Evolutionary conservation across 352 stramenopile genomes (phyloP), one percentile per base, ranked within the genome.

Genomic region (Detonula confervacea): DNA sequence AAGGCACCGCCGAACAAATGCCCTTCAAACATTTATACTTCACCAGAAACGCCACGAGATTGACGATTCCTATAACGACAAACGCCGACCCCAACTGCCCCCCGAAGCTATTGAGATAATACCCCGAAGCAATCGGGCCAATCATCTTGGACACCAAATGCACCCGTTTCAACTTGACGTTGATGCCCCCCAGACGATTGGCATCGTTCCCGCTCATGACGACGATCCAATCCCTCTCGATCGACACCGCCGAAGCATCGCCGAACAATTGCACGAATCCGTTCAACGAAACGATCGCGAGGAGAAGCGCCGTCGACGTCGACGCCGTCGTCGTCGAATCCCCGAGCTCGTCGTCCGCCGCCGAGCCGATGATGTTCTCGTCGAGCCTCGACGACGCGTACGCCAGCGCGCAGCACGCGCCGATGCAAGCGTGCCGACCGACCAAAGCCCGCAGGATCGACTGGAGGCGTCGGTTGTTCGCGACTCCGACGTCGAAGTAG

Each of bases 11-110:
- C 8, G 56, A 14, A 14, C 56, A 65, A n/a, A 65, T 65, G 16
- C 56, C 24, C 30, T 47, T 65, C n/a, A 65, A 65, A 18, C 30
- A 46, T 65, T 65, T 65, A 16, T 49, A 65, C 30, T 51, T 65
- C 25, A 65, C 33, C 12, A 65, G 1, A 20, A 65, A 65, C 27
- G 56, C 46, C n/a, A 65, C 24, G 14, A 65, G 2, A 65, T 25
- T 29, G 9, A 18, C 11, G 5, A 25, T 18, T 18, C 16, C 29
- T 8, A 65, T 49, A 27, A 37, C 29, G 22, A 65, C 9, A 47
- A 65, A 24, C 12, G 33, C 12, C 25, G 27, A 11, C 8, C 30
- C 33, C 22, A 39, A 22, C 16, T 49, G 5, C 2, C 18, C 12
- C 2, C 18, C 18, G 11, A n/a, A 14, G 37, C 33, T 30, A 44